Conservation (phyloP, 2,329 filamentous ascomycete species). For the Arachnopeziza araneosa region DNA sequence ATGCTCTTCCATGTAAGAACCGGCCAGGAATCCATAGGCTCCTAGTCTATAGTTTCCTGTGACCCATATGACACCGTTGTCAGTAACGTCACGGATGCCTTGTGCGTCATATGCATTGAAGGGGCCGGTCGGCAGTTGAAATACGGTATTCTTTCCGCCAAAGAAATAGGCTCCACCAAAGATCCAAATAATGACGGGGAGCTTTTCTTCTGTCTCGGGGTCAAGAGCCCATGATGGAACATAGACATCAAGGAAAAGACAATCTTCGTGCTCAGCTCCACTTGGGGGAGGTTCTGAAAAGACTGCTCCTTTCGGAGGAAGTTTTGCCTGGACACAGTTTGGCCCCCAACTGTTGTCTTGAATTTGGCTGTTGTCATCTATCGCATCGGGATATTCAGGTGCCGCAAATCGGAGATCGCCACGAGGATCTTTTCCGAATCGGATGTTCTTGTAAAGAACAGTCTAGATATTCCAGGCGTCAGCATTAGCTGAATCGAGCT, state of each 20-base stretch:
- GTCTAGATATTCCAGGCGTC: not conserved
- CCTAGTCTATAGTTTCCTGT: constrained; percentile 23
- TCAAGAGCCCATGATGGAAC: not conserved
- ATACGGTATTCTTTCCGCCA: constrained; percentile 32
- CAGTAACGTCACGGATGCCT: not conserved
- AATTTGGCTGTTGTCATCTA: constrained; percentile 7
- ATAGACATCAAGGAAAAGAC: constrained; percentile 40
- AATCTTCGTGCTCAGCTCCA: constrained; percentile 34
- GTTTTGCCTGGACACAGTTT: not conserved
- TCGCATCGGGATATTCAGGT: constrained; percentile 27
- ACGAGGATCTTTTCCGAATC: constrained; percentile 37
- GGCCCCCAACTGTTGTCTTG: not conserved
- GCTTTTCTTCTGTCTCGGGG: constrained; percentile 11
- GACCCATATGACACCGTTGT: constrained; percentile 25
- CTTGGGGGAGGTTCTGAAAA: not conserved
- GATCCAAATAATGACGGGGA: constrained; percentile 41
- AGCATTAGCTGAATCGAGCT: not conserved
- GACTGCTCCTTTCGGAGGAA: not conserved
- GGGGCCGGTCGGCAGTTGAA: not conserved
- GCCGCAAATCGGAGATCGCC: constrained; percentile 38
- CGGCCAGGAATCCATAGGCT: constrained; percentile 28
- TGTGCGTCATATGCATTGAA: not conserved
- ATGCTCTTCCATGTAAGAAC: constrained; percentile 29
- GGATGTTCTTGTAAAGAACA: constrained; percentile 28
- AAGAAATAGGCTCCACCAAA: constrained; percentile 41